Percentiles rank a stretch among this genome's conserved stretches.
Conservation (phyloP, 2,329 filamentous ascomycete species). For the Ophiostoma sp. region DNA sequence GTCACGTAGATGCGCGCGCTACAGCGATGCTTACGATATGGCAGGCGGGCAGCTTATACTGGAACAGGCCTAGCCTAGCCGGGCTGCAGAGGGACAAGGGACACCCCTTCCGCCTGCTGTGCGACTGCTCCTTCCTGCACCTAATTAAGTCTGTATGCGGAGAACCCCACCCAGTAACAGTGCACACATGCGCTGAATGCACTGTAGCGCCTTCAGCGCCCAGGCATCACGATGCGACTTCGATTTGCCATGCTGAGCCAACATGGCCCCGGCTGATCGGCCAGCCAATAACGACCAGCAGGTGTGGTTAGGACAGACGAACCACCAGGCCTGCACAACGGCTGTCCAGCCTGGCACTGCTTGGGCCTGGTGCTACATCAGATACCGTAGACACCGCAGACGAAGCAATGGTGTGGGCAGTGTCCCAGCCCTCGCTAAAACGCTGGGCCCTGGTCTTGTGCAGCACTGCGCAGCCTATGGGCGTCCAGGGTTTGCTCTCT, state of each 20-base stretch:
- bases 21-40: neutral
- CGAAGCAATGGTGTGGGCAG: neutral
- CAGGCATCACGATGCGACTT: slow-evolving; percentile 4
- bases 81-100: neutral
- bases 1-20: slow-evolving; percentile 7
- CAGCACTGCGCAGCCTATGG: neutral
- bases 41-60: no score
- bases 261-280: neutral
- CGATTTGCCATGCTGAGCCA: slow-evolving; percentile 13
- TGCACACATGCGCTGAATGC: neutral
- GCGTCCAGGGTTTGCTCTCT: neutral
- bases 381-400: neutral
- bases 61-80: neutral
- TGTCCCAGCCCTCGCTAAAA: no score
- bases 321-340: neutral
- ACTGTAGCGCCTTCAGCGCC: slow-evolving; percentile 3
- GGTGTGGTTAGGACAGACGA: neutral
- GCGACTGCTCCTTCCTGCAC: neutral
- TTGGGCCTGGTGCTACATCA: neutral
- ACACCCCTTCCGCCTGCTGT: neutral
- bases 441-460: no score
- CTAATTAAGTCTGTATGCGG: no score
- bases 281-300: neutral
- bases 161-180: neutral
- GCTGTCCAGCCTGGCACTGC: slow-evolving; percentile 16